Conservation (phyloP, 805 yeast species). For the Metschnikowia picachoensis region DNA sequence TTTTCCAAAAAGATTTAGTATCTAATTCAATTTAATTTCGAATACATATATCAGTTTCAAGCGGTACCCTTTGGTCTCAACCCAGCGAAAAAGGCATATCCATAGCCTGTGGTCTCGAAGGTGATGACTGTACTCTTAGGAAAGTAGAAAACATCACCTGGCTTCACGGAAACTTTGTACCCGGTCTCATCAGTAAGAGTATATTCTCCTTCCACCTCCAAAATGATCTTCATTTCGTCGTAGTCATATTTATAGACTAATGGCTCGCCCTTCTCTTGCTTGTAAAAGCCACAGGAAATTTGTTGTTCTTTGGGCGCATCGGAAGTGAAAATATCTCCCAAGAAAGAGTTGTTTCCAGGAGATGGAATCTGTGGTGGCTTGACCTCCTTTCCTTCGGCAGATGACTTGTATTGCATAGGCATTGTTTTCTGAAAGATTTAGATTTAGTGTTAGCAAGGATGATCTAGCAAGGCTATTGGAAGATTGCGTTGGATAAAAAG, state of each 20-base stretch:
- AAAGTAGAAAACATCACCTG: conserved; percentile 68
- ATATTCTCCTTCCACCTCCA: conserved; percentile 66
- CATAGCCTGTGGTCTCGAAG: conserved; percentile 59
- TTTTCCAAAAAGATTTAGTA: too few relatives aligned
- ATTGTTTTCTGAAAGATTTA: conserved; percentile 26
- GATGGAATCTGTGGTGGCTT: conserved; percentile 59
- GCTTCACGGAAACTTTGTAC: conserved; percentile 48
- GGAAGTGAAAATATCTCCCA: conserved; percentile 62
- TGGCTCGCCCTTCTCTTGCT: conserved; percentile 64
- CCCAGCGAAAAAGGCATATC: conserved; percentile 60
- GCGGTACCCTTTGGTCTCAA: conserved; percentile 43
- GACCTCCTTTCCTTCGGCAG: conserved; percentile 48
- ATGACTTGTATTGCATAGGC: conserved; percentile 55
- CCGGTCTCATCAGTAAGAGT: conserved; percentile 63
- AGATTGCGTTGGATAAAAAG: neutral
- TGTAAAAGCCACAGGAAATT: conserved; percentile 65
- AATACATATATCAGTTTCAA: neutral
- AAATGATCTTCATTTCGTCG: conserved; percentile 67
- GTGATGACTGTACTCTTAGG: conserved; percentile 65
- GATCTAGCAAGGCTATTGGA: conserved; percentile 1
- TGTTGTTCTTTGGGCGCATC: conserved; percentile 58
- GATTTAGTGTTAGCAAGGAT: neutral
- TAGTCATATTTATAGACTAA: conserved; percentile 61
- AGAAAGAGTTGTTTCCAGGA: conserved; percentile 65
- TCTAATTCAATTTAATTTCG: too few relatives aligned